phyloP scores from a whole-genome alignment of 805 yeast genomes.

The Torulaspora maleeae region DNA sequence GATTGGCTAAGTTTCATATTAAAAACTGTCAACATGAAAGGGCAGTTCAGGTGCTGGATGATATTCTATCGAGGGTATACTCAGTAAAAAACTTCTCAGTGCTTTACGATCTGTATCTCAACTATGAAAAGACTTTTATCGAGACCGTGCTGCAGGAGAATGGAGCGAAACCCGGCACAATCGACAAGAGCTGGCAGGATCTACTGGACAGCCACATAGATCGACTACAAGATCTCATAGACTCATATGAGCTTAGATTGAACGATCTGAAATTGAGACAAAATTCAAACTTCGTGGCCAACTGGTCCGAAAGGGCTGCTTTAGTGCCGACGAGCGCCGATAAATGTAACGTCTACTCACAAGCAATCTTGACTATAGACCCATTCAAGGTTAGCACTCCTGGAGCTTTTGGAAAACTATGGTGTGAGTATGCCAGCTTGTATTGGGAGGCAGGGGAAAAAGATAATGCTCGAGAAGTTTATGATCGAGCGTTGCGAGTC shows the following conservation, averaged over 20 bases:
- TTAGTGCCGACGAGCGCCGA: conserved; percentile 41
- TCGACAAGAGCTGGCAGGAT: conserved; percentile 30
- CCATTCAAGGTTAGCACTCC: conserved; percentile 46
- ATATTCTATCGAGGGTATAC: conserved; percentile 43
- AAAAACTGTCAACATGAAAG: conserved; percentile 35
- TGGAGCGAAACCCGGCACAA: conserved; percentile 10
- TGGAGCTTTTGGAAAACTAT: conserved; percentile 50
- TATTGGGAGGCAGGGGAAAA: conserved; percentile 55
- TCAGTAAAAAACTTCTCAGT: conserved; percentile 59
- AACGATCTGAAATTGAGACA: conserved; percentile 66
- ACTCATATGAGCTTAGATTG: conserved; percentile 51
- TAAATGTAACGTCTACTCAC: conserved; percentile 47
- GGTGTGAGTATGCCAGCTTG: conserved; percentile 65
- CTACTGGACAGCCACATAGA: conserved; percentile 41
- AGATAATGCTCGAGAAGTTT: conserved; percentile 56
- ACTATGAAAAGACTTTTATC: conserved; percentile 40
- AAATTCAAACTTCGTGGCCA: conserved; percentile 53
- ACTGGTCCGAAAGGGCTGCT: conserved; percentile 63
- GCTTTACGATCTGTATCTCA: conserved; percentile 58
- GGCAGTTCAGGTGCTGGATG: conserved; percentile 44
- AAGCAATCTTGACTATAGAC: conserved; percentile 62
- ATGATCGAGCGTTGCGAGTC: conserved; percentile 62
- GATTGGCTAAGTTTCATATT: conserved; percentile 47
- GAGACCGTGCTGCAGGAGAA: conserved; percentile 11
- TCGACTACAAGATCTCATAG: conserved; percentile 51